Percentiles rank a stretch among this genome's conserved stretches.
Conservation (phyloP, 306 rosid species). For the Castanea crenata region DNA sequence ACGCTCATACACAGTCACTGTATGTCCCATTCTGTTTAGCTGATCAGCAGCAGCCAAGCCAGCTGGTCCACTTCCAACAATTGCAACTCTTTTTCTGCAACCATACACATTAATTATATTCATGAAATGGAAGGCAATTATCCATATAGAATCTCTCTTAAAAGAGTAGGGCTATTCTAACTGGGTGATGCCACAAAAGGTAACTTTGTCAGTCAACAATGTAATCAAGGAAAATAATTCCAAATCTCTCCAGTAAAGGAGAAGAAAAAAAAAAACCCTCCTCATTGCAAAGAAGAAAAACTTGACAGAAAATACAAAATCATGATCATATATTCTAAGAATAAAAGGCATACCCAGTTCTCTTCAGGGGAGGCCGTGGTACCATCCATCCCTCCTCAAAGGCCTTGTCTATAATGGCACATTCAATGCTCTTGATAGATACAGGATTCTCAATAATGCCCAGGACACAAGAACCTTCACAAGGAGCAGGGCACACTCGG, state of each 20-base stretch:
- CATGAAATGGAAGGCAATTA: background rate
- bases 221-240: background rate
- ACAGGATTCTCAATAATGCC: conserved; percentile 89
- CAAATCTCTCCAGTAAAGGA: background rate
- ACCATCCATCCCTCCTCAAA: conserved; percentile 99
- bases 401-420: conserved; percentile 98
- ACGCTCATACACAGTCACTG: conserved; percentile 62
- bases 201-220: background rate
- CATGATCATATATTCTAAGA: background rate
- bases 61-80: conserved; percentile 95
- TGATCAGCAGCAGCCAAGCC: conserved; percentile 99
- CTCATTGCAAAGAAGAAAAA: background rate
- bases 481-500: conserved; percentile 98
- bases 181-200: background rate
- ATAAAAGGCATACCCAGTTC: conserved; percentile 71
- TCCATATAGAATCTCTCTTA: background rate
- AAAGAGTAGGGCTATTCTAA: background rate
- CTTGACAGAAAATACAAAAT: background rate
- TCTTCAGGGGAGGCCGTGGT: conserved; percentile 80
- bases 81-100: conserved; percentile 80
- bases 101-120: background rate
- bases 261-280: background rate
- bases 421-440: conserved; percentile 90
- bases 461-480: conserved; percentile 95
- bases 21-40: conserved; percentile 84